A percentile compares a stretch with the other conserved stretches of the same genome.
Evolutionary conservation across 208 protist species (phyloP).

Genomic region (Wallacemonas collosoma): DNA sequence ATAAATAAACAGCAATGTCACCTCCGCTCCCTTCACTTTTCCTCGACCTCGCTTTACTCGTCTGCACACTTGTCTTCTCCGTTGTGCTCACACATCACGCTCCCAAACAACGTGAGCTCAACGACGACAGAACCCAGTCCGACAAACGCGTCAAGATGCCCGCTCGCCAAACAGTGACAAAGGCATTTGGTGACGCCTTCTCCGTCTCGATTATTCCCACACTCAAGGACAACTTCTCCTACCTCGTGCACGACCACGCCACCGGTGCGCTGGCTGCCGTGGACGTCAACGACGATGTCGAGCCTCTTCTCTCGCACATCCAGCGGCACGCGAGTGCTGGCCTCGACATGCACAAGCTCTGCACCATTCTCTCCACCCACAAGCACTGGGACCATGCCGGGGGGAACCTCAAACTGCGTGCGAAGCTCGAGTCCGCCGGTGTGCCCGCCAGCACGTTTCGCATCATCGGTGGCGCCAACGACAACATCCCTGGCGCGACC

Average conservation of each 20-base stretch:
- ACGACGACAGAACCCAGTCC: too few relatives aligned
- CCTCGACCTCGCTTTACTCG: too few relatives aligned
- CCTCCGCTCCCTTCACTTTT: too few relatives aligned
- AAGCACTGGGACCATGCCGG: constrained; percentile 94
- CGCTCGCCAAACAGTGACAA: constrained; percentile 41
- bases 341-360: constrained; percentile 24
- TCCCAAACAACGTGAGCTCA: constrained; percentile 1
- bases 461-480: constrained; percentile 78
- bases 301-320: constrained; percentile 59
- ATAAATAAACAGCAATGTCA: too few relatives aligned
- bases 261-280: constrained; percentile 69
- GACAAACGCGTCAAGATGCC: not conserved
- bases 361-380: constrained; percentile 91
- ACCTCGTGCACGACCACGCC: constrained; percentile 81
- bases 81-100: not conserved
- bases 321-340: constrained; percentile 22
- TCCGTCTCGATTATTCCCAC: constrained; percentile 81
- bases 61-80: too few relatives aligned
- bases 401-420: constrained; percentile 75
- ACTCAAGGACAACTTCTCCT: constrained; percentile 92
- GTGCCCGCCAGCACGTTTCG: constrained; percentile 19
- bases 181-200: constrained; percentile 66
- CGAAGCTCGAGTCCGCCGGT: constrained; percentile 24
- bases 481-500: constrained; percentile 75
- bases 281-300: constrained; percentile 84